Base-by-base conservation (phyloP, 768 basidiomycete genomes). In the Amanita rubescens region DNA sequence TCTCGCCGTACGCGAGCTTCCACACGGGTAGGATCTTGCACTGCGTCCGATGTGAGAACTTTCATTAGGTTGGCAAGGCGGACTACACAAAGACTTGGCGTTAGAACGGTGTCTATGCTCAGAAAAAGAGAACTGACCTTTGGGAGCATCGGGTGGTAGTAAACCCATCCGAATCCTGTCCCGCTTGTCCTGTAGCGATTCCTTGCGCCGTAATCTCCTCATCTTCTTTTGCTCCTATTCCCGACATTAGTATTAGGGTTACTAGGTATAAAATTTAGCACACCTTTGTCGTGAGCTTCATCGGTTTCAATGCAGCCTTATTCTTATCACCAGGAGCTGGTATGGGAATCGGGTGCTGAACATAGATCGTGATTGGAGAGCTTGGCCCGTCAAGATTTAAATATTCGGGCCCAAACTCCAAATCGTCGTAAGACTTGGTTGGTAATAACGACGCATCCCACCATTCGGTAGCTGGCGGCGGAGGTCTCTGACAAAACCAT, bases 321-420 rank as follows among this genome's bases (percentile, higher is more conserved):
- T 81, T 85, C 73, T 92, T 92, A 57, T 95, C 94, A 17, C 81
- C 82, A 10, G 91, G 91, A 3, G 88, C 89, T 44, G 92, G 92
- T 53, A 99, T 94, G 9, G 91, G 91, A 56, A 99, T 97, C 11
- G 96, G 96, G 65, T 98, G 95, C 66, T 98, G 96, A 47, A 98
- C 82, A 62, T 94, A 94, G 35, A 90, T 78, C 15, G 88, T 90
- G 55, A 98, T 86, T 0, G 90, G 88, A 3, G 89, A 88, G 60
- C 84, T 73, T 5, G 68, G 64, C 12, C 75, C 83, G 17, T 80
- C 77, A 58, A 91, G 87, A 49, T 81, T 84, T 50, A 91, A 69
- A 12, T 69, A 67, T 22, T 75, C 71, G 45, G 85, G 60, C 25
- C 83, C 84, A 22, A 77, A 65, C 2, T 69, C 69, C 47, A 95